phyloP scores from a whole-genome alignment of 805 yeast species.

The Candida sithepensis region DNA sequence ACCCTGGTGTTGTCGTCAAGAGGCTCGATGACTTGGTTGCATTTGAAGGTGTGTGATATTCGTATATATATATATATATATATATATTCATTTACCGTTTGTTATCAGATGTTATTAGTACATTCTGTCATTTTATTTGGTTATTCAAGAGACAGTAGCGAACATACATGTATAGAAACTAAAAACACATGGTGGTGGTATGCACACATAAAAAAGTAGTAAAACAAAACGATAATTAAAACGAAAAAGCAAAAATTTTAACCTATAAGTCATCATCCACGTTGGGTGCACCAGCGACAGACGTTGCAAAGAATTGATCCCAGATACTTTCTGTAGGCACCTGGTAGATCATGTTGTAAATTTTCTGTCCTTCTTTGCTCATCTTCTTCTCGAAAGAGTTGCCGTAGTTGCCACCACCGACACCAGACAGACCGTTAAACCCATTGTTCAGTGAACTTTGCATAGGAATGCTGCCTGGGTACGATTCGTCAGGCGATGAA shows the following conservation, averaged over 20 bases:
- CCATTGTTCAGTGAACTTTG: not conserved
- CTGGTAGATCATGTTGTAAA: constrained; percentile 59
- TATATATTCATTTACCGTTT: too few species aligned
- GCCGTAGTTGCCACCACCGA: not conserved
- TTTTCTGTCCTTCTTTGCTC: constrained; percentile 47
- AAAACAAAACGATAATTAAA: too few species aligned
- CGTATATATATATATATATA: too few species aligned
- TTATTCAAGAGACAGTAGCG: too few species aligned
- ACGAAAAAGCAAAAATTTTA: too few species aligned
- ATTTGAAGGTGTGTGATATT: constrained; percentile 7
- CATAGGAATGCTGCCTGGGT: too few species aligned
- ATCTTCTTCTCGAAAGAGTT: constrained; percentile 7
- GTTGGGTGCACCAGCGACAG: constrained; percentile 16
- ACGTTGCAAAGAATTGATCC: constrained; percentile 55
- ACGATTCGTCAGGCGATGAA: too few species aligned
- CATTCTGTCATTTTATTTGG: too few species aligned
- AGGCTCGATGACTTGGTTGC: constrained; percentile 11
- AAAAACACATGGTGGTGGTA: not conserved
- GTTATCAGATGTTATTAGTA: too few species aligned
- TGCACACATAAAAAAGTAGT: not conserved
- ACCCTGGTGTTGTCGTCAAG: constrained; percentile 13
- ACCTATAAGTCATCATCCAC: not conserved
- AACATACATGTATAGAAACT: too few species aligned
- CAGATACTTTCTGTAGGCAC: constrained; percentile 64
- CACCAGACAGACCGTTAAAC: not conserved